phyloP scores from a whole-genome alignment of 2,329 filamentous ascomycete species.

The Fusarium nelsonii region DNA sequence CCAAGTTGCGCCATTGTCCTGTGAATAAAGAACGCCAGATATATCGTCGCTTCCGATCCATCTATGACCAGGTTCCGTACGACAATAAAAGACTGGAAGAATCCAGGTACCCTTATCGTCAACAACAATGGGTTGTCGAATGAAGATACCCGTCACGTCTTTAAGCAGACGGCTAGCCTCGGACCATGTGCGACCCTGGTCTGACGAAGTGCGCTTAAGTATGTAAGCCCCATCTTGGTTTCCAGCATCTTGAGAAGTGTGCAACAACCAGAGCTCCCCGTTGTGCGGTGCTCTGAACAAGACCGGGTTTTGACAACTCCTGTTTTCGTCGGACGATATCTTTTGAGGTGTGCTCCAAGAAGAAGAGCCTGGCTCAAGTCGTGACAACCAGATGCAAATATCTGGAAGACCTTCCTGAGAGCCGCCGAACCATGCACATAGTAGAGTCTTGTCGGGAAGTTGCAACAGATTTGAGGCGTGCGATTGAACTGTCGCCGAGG shows the following conservation, averaged over 20 bases:
- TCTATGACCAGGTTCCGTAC: slow-evolving; percentile 54
- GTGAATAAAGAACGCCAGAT: slow-evolving; percentile 54
- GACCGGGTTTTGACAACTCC: slow-evolving; percentile 61
- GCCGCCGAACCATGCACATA: slow-evolving; percentile 61
- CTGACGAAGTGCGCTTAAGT: slow-evolving; percentile 52
- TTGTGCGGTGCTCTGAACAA: slow-evolving; percentile 54
- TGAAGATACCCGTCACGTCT: slow-evolving; percentile 54
- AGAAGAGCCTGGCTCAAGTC: slow-evolving; percentile 47
- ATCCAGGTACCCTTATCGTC: slow-evolving; percentile 56
- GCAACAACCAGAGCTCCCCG: slow-evolving; percentile 56
- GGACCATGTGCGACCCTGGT: slow-evolving; percentile 55
- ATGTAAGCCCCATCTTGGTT: slow-evolving; percentile 59
- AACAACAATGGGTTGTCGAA: slow-evolving; percentile 57
- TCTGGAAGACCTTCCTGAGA: slow-evolving; percentile 60
- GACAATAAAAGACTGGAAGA: slow-evolving; percentile 59
- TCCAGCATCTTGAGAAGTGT: slow-evolving; percentile 59
- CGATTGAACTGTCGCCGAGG: slow-evolving; percentile 57
- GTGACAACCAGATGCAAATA: slow-evolving; percentile 59
- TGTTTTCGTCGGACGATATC: slow-evolving; percentile 54
- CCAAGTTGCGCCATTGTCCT: slow-evolving; percentile 57
- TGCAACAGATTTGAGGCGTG: slow-evolving; percentile 60
- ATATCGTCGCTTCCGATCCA: slow-evolving; percentile 61
- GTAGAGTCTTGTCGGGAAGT: slow-evolving; percentile 55
- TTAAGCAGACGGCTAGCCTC: slow-evolving; percentile 50
- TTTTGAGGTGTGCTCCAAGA: slow-evolving; percentile 53